A percentile compares a stretch with the other conserved stretches of the same genome.
phyloP scores from a whole-genome alignment of 345 rosid species.

The Zanthoxylum bungeanum region DNA sequence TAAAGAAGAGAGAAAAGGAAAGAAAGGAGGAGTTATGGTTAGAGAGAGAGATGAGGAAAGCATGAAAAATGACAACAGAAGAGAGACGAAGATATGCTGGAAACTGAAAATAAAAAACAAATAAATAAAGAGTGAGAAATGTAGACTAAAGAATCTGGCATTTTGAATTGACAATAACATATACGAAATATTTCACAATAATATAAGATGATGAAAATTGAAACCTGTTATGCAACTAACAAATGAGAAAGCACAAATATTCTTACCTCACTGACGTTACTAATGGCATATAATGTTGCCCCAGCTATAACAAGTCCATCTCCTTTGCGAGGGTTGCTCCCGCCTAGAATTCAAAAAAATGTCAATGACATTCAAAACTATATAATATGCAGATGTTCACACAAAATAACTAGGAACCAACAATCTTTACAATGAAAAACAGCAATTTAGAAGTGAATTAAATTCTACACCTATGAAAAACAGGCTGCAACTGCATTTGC shows the following conservation, averaged over 20 bases:
- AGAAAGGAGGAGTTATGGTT: neutral
- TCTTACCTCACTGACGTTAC: constrained; percentile 73
- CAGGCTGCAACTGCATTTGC: neutral
- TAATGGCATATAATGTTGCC: constrained; percentile 63
- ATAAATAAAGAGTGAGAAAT: neutral
- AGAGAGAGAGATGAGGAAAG: neutral
- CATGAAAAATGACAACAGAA: neutral
- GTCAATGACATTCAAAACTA: constrained; percentile 1
- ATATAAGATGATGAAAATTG: neutral
- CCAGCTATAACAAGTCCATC: constrained; percentile 70
- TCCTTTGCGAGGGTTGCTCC: constrained; percentile 65
- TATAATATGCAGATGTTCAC: neutral
- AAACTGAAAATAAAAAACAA: neutral
- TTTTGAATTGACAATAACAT: neutral
- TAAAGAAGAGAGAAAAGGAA: neutral
- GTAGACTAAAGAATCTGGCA: neutral
- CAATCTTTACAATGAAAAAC: neutral
- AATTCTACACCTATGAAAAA: neutral
- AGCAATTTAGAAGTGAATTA: neutral
- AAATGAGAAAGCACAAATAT: constrained; percentile 4
- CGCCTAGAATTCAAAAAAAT: constrained; percentile 39
- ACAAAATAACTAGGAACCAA: constrained; percentile 3
- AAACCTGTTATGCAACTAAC: constrained; percentile 1
- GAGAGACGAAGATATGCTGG: neutral
- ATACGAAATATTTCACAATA: neutral